These are phyloP conservation scores for Lichtheimia ramosa DNA, from an alignment of 371 early-diverging fungal species.

Conservation along the genomic window DNA sequence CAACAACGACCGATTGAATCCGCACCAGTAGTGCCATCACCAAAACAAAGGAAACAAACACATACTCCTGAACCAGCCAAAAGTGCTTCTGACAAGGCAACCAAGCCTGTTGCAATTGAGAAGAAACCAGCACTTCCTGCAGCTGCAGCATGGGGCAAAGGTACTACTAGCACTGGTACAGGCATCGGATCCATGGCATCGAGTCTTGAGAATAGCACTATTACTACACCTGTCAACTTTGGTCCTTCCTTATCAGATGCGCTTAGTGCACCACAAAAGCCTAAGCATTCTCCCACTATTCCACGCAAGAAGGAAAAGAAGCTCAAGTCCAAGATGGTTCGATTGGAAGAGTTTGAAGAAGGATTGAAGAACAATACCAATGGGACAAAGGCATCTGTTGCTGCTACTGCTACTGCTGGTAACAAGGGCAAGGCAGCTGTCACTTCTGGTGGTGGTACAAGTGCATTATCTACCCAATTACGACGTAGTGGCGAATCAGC, in stretches of 20 bases:
- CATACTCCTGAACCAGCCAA: conserved; percentile 12
- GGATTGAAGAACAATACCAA: conserved; percentile 24
- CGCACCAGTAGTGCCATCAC: not conserved
- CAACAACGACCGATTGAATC: not conserved
- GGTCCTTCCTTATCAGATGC: conserved; percentile 51
- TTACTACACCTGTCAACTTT: conserved; percentile 38
- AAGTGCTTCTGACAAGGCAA: conserved; percentile 10
- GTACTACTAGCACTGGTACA: conserved; percentile 16
- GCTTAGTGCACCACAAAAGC: conserved; percentile 41
- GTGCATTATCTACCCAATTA: conserved; percentile 5
- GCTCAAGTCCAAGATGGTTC: conserved; percentile 41
- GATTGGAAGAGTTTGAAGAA: conserved; percentile 46
- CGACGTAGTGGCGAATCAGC: not conserved
- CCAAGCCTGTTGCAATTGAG: conserved; percentile 20
- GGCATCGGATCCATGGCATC: conserved; percentile 14
- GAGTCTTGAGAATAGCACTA: conserved; percentile 26
- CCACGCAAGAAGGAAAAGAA: conserved; percentile 47
- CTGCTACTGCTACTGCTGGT: conserved; percentile 14
- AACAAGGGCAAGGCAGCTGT: conserved; percentile 15
- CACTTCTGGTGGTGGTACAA: conserved; percentile 7
- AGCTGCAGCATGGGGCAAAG: conserved; percentile 65
- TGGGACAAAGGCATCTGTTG: conserved; percentile 13
- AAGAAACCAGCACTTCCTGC: conserved; percentile 62
- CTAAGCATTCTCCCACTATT: conserved; percentile 33
- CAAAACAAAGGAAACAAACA: not conserved